Base-by-base conservation (phyloP, 768 basidiomycete genomes). In the Candolleomyces efflorescens region DNA sequence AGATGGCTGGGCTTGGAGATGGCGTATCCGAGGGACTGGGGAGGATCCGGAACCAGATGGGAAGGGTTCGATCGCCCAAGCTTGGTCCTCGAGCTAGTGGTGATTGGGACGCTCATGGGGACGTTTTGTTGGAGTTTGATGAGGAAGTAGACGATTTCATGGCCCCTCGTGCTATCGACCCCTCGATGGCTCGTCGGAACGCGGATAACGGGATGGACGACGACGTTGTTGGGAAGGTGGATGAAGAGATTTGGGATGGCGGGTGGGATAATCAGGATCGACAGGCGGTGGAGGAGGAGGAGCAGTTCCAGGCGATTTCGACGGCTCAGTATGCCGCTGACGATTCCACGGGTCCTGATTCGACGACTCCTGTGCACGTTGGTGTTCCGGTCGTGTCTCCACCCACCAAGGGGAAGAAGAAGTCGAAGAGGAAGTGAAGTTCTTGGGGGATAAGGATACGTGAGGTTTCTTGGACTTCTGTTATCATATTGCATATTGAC, bases 71-170 rank as follows among this genome's bases (percentile, higher is more conserved):
- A 2, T 79, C 80, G 9, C 81, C 83, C 22, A 66, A 56, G 63
- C 75, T 23, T 62, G 62, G 23, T 66, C 70, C 2, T 61, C 65
- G 11, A 60, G 61, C 24, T 72, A 69, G 46, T 63, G 60, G 53
- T 54, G 54, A 24, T 54, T 60, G 12, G 53, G 54, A 41, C 45
- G 62, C 54, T 45, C 62, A 66, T 24, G 64, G 63, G 0, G 64
- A 68, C 1, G 81, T 82, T 15, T 78, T 82, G 23, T 69, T 85
- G 22, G 78, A 78, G 66, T 88, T 89, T 65, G 85, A 85, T 53
- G 85, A 88, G 63, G 83, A 84, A 58, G 87, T 88, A 55, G 85
- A 88, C 55, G 84, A 85, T 49, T 83, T 87, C 63, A 54, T 73
- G 18, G 55, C 56, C 24, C 37, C 41, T 50, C 39, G 43, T 1